Percentiles rank a stretch among this genome's conserved stretches.
These are phyloP conservation scores for Salisapilia sapeloensis DNA, from an alignment of 352 stramenopile genomes.

Conservation along the genomic window DNA sequence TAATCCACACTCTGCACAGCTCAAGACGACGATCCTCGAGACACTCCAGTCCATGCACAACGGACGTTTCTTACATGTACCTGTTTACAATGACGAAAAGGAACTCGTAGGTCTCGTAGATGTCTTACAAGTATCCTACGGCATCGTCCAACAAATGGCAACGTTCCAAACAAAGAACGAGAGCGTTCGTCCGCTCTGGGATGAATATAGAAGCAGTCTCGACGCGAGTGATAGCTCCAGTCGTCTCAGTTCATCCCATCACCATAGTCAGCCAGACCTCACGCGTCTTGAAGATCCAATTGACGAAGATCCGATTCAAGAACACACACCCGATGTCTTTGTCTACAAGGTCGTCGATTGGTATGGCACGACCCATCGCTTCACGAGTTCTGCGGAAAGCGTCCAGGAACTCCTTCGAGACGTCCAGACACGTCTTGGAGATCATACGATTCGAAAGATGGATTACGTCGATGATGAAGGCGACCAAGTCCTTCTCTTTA, in stretches of 20 bases:
- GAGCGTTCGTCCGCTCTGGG: conserved; percentile 56
- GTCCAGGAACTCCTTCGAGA: conserved; percentile 51
- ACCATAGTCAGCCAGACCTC: not conserved
- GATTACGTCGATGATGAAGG: conserved; percentile 74
- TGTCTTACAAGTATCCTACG: conserved; percentile 89
- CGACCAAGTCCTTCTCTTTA: conserved; percentile 68
- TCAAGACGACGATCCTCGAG: conserved; percentile 91
- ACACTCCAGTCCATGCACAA: conserved; percentile 97
- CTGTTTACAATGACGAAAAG: conserved; percentile 84
- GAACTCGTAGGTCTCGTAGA: conserved; percentile 90
- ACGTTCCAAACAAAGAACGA: conserved; percentile 60
- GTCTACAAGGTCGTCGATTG: conserved; percentile 74
- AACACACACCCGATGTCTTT: conserved; percentile 31
- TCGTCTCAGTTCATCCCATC: conserved; percentile 2
- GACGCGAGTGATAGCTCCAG: conserved; percentile 1
- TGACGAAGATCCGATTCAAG: conserved; percentile 7
- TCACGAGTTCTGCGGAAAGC: conserved; percentile 65
- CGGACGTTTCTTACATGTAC: conserved; percentile 92
- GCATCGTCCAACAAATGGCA: conserved; percentile 69
- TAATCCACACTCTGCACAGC: conserved; percentile 84
- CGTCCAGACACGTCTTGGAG: conserved; percentile 51
- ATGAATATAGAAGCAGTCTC: conserved; percentile 51
- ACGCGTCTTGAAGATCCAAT: conserved; percentile 4
- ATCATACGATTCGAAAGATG: conserved; percentile 55
- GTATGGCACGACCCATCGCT: conserved; percentile 69